phyloP scores from a whole-genome alignment of 2,329 filamentous ascomycete genomes.

The Rosellinia necatrix region DNA sequence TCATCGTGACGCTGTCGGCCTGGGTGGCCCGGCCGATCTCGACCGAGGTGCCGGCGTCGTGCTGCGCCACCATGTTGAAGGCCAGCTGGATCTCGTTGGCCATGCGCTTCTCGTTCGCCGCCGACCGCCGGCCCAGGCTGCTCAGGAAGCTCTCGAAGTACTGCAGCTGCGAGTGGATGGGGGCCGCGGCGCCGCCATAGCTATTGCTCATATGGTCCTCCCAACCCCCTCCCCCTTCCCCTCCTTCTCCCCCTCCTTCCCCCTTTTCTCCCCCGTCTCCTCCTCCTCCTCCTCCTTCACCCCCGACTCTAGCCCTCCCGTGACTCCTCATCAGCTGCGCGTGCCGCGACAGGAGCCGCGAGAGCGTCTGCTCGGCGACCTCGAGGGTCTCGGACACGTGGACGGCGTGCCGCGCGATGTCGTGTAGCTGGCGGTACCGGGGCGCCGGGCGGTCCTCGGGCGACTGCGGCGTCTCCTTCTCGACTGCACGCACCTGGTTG shows the following conservation, averaged over 20 bases:
- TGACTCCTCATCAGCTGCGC: constrained; percentile 27
- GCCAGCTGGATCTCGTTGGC: constrained; percentile 60
- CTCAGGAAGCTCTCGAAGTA: constrained; percentile 42
- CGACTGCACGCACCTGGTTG: constrained; percentile 41
- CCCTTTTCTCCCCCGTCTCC: no score
- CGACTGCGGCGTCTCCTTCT: constrained; percentile 29
- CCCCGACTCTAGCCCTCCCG: no score
- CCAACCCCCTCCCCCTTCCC: no score
- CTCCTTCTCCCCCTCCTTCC: no score
- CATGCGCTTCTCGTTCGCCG: constrained; percentile 51
- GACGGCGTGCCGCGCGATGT: constrained; percentile 49
- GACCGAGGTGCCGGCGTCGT: constrained; percentile 46
- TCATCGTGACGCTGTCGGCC: constrained; percentile 57
- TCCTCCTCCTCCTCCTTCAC: no score
- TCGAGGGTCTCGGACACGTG: constrained; percentile 51
- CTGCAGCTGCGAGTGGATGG: constrained; percentile 41
- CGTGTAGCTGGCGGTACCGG: constrained; percentile 45
- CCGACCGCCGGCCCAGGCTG: constrained; percentile 44
- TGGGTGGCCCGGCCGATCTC: constrained; percentile 47
- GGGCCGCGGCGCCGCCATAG: no score
- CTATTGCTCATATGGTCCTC: no score
- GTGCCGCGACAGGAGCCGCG: constrained; percentile 43
- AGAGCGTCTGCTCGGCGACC: constrained; percentile 41
- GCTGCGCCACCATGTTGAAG: constrained; percentile 50
- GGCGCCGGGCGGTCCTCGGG: constrained; percentile 35